Evolutionary conservation across 495 filamentous ascomycete genomes (phyloP), one percentile per base, ranked within the genome.

Genomic region (Penicillium fimorum): DNA sequence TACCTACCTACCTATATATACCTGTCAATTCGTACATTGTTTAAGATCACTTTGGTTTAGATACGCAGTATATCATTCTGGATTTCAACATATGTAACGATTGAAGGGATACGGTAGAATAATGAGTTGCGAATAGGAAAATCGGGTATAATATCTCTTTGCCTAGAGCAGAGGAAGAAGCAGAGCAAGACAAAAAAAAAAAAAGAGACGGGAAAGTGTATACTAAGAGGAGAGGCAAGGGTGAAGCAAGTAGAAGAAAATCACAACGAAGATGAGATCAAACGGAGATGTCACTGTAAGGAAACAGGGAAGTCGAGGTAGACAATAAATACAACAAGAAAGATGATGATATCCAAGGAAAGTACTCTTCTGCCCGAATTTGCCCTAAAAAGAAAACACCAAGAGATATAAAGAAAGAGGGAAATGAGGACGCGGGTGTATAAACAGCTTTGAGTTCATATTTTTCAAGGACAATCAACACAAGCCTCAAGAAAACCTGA

Each of bases 141-240:
- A 44, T 42, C 42, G 62, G 64, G 64, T 64, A 64, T 67, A 64
- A 62, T 53, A 61, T 57, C 55, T 64, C 56, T 64, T 54, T 24
- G 18, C 45, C 30, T 33, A 50, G 27, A 18, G 18, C 29, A 44
- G 32, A 33, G 40, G 27, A 53, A 50, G 15, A 44, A 38, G 15
- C 30, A 38, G 25, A 54, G 12, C 35, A 12, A 44, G 18, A 44
- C 22, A 22, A 22, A 22, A 1, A 17, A n/a, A 38, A 25, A 44
- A 12, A 48, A 13, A 24, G 13, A 45, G 32, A 40, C 2, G 15
- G 29, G 50, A 47, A 40, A 38, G 29, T 57, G 46, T 50, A 51
- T 53, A 38, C 20, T 20, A 41, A 46, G 50, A 11, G 41, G 27
- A n/a, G 13, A 43, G 42, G 13, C 4, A 48, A 54, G 20, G 20